Base-by-base conservation (phyloP, 1,284 basidiomycete genomes). In the Hemileia vastatrix region DNA sequence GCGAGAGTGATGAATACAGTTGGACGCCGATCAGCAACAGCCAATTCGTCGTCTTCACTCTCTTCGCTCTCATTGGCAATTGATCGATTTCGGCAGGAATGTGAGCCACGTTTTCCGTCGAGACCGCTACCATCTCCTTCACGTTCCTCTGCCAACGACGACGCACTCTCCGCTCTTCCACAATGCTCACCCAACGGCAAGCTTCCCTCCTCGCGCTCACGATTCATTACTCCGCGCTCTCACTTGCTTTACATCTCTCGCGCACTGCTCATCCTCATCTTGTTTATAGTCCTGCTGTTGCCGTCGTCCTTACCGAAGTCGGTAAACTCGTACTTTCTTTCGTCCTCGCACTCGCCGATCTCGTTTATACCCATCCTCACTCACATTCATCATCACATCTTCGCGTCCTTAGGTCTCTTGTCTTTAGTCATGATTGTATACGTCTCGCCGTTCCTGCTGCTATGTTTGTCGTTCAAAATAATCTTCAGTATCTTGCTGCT, bases 401-500 rank as follows among this genome's bases (percentile, higher is more conserved):
- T n/a, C 33, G 50, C 43, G 43, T 60, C 32, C 32, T 61, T 1
- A 23, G 64, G 9, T 51, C 64, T 23, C 48, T 67, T 32, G 51
- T 70, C 23, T 55, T 67, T 6, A 55, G 62, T 9, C 44, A 65
- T 19, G 68, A 67, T 62, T 70, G 67, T 62, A 64, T 64, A 65
- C 66, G 66, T 51, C 68, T 72, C 24, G 65, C 66, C 24, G 67
- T 76, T 15, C 75, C 75, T 2, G 75, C 75, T 9, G 67, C 74
- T 8, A 65, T 76, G 40, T 76, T 75, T 53, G 74, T 74, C 23
- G 45, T 76, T 15, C 75, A 76, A 63, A 75, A 76, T 66, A 74
- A 76, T 57, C 65, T 76, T 6, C 73, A 75, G 63, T 74, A 74
- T 65, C 65, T 76, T 57, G 76, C 76, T 6, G 73, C 75, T 5